Evolutionary conservation across 805 yeast genomes (phyloP).

Genomic region (Teunomyces lycoperdinae): DNA sequence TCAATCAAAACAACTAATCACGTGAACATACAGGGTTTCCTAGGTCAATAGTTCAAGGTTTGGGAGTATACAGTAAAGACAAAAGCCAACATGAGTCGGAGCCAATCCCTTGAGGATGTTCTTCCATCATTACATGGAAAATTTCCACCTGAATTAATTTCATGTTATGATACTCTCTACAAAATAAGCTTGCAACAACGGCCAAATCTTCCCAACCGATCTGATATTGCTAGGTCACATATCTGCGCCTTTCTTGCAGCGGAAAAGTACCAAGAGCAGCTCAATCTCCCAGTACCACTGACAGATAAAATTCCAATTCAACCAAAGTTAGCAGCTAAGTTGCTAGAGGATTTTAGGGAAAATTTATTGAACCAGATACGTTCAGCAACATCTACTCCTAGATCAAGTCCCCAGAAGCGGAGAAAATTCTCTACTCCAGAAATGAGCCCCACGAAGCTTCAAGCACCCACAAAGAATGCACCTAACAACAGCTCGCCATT

Average conservation of each 20-base stretch:
- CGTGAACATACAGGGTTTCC: neutral
- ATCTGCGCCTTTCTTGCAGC: constrained; percentile 63
- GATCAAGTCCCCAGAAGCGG: constrained; percentile 14
- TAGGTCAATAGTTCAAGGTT: too few relatives aligned
- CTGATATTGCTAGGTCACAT: constrained; percentile 66
- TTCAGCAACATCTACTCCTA: constrained; percentile 15
- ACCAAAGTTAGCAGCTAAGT: constrained; percentile 36
- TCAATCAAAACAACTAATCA: neutral
- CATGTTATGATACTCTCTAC: constrained; percentile 46
- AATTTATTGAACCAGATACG: constrained; percentile 29
- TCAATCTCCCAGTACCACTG: constrained; percentile 49
- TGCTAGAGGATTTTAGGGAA: constrained; percentile 46
- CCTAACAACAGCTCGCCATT: constrained; percentile 38
- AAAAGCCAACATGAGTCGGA: neutral
- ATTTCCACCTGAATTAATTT: constrained; percentile 40
- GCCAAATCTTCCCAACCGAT: constrained; percentile 46
- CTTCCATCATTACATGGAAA: constrained; percentile 47
- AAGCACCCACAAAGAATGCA: constrained; percentile 20
- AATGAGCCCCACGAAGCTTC: constrained; percentile 3
- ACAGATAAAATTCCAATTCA: constrained; percentile 58
- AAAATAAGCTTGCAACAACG: constrained; percentile 50
- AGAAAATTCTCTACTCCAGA: constrained; percentile 1
- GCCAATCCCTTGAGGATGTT: constrained; percentile 44
- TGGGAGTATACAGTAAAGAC: too few relatives aligned
- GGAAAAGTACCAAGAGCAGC: constrained; percentile 42